Percentiles rank a stretch among this genome's conserved stretches.
Conservation (phyloP, 208 protist species). For the Crithidia sp. region DNA sequence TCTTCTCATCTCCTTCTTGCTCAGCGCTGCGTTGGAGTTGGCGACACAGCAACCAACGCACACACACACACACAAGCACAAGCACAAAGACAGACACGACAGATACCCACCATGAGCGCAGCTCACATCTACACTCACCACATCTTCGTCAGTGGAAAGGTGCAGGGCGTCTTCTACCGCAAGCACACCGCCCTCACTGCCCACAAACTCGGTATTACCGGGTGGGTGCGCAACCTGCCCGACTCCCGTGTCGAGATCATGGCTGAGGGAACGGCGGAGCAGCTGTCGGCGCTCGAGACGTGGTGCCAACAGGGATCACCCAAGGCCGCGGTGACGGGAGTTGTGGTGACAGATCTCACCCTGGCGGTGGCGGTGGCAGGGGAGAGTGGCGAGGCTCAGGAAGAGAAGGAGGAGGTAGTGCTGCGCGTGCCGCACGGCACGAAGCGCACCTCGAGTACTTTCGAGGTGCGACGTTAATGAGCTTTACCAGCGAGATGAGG, state of each 20-base stretch:
- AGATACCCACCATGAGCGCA: background rate
- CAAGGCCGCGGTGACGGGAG: conserved; percentile 51
- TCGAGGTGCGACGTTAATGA: conserved; percentile 4
- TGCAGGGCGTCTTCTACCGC: conserved; percentile 92
- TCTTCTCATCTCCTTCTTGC: too few species aligned
- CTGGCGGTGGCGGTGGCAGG: background rate
- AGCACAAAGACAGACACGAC: background rate
- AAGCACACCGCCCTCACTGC: conserved; percentile 76
- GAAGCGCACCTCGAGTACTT: background rate
- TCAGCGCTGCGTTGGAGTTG: too few species aligned
- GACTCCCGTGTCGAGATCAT: conserved; percentile 81
- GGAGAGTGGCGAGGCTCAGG: background rate
- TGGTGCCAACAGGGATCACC: conserved; percentile 87
- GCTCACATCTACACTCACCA: conserved; percentile 32
- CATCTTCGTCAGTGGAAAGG: conserved; percentile 76
- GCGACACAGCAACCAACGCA: too few species aligned
- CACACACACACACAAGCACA: background rate
- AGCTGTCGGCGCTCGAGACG: conserved; percentile 48
- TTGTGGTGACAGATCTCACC: conserved; percentile 29
- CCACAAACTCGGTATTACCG: conserved; percentile 54
- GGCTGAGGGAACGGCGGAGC: conserved; percentile 60
- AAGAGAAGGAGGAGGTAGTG: conserved; percentile 2
- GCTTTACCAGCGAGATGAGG: background rate
- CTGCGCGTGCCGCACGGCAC: conserved; percentile 18
- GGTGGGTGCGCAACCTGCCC: conserved; percentile 81